These are phyloP conservation scores for Chernovozyma aurita DNA, from an alignment of 1,139 yeast genomes.

Conservation along the genomic window DNA sequence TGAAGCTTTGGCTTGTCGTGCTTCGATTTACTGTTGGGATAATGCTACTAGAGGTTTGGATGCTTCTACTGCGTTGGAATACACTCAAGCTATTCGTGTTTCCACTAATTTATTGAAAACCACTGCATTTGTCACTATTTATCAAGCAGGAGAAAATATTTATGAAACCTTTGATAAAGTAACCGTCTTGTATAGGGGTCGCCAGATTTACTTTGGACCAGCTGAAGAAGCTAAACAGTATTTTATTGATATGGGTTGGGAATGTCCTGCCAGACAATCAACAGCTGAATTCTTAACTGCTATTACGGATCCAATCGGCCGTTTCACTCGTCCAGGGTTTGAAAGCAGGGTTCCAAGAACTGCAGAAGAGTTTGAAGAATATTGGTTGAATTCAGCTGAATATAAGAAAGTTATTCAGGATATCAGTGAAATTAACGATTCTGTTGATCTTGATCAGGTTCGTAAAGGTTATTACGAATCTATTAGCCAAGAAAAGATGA, in stretches of 20 bases:
- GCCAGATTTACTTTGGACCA: slow-evolving; percentile 58
- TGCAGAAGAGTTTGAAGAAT: slow-evolving; percentile 51
- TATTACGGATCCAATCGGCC: slow-evolving; percentile 55
- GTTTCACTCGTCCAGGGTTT: slow-evolving; percentile 40
- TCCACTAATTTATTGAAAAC: slow-evolving; percentile 52
- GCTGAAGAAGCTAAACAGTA: slow-evolving; percentile 48
- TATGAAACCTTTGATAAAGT: slow-evolving; percentile 62
- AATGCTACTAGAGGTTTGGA: slow-evolving; percentile 78
- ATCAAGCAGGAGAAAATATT: slow-evolving; percentile 68
- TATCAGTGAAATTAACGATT: slow-evolving; percentile 36
- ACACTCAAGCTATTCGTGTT: slow-evolving; percentile 56
- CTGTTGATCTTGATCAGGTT: slow-evolving; percentile 25
- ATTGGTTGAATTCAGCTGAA: slow-evolving; percentile 52
- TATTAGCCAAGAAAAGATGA: slow-evolving; percentile 37
- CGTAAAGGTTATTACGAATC: slow-evolving; percentile 31
- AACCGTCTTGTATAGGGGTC: slow-evolving; percentile 55
- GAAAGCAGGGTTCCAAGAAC: slow-evolving; percentile 53
- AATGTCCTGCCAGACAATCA: slow-evolving; percentile 58
- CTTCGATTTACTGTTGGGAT: slow-evolving; percentile 64
- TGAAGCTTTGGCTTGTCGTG: slow-evolving; percentile 58
- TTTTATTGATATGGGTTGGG: slow-evolving; percentile 58
- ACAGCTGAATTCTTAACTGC: slow-evolving; percentile 69
- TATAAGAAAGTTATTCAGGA: slow-evolving; percentile 35
- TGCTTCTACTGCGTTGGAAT: slow-evolving; percentile 70
- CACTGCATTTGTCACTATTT: slow-evolving; percentile 57